These are phyloP conservation scores for Moesziomyces antarcticus DNA, from an alignment of 1,284 basidiomycete genomes.

Conservation along the genomic window DNA sequence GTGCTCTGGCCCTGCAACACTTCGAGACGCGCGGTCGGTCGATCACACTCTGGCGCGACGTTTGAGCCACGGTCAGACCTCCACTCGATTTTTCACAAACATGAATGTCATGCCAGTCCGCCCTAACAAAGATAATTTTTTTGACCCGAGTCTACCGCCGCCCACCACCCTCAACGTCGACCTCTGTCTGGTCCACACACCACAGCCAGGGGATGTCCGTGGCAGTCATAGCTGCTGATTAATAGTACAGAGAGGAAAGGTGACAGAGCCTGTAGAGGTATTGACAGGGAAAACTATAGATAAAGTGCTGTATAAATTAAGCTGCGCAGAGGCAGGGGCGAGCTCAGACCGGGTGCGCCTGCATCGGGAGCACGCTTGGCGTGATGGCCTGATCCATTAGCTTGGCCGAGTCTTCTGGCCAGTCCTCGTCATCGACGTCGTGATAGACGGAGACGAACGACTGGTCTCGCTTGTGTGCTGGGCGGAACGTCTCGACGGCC, in stretches of 20 bases:
- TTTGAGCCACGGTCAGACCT: slow-evolving; percentile 28
- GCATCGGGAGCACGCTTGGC: slow-evolving; percentile 5
- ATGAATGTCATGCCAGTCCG: neutral
- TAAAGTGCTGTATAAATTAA: neutral
- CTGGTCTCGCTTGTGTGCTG: slow-evolving; percentile 17
- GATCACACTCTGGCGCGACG: slow-evolving; percentile 35
- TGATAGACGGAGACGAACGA: slow-evolving; percentile 32
- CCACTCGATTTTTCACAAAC: slow-evolving; percentile 19
- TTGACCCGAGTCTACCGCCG: neutral
- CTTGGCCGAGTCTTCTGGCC: slow-evolving; percentile 7
- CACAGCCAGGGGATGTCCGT: no score
- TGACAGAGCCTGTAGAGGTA: no score
- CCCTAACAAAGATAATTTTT: slow-evolving; percentile 2
- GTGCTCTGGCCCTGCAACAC: slow-evolving; percentile 2
- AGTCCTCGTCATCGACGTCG: slow-evolving; percentile 14
- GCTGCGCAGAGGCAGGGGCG: neutral
- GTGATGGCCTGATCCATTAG: neutral
- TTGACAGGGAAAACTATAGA: slow-evolving; percentile 1
- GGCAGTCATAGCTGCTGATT: no score
- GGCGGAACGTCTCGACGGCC: neutral
- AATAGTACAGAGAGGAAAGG: no score
- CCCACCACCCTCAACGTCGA: no score
- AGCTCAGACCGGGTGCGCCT: slow-evolving; percentile 1
- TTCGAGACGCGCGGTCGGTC: slow-evolving; percentile 49
- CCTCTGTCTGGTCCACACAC: no score